Base-by-base conservation (phyloP, 495 filamentous ascomycete species). In the Aspergillus baeticus region DNA sequence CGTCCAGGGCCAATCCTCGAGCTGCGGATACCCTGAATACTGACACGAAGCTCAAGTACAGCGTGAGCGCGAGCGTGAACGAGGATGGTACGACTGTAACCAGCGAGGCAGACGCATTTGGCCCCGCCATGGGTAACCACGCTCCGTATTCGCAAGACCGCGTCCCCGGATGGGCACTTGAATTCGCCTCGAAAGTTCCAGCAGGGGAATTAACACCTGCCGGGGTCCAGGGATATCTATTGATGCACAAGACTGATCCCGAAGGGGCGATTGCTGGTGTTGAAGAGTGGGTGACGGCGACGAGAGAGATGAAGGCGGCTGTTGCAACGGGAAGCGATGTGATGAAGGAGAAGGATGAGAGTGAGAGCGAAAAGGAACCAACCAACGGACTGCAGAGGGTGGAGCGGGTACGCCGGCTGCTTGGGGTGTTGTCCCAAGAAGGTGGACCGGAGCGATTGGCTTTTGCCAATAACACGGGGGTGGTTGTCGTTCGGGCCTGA, bases 181-280 rank as follows among this genome's bases (percentile, higher is more conserved):
- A 80, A 41, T 93, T 96, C 65, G 82, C 87, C 0, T 61, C 69
- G 8, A 63, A 70, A 36, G 69, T 96, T 11, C 90, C 90, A 0
- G 75, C 74, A 17, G 74, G 77, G 20, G 81, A 82, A 57, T 88
- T 91, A 60, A 84, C 80, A 15, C 87, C 89, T 0, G 89, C 89
- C 10, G 89, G 91, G 73, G 82, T 93, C 33, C 89, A 93, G 68
- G 88, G 88, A 4, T 88, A 83, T 61, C 74, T 91, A 21, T 72
- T 92, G 41, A 84, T 82, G 65, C 74, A 91, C 61, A 90, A 89
- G 74, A 72, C 77, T 31, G 68, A 78, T 51, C 86, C 88, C 17
- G 78, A 86, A 54, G 69, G 50, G 23, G 85, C 86, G 14, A 79
- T 89, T 11, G 70, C 73, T 6, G 79, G 80, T 14, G 80, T 77